A percentile compares a stretch with the other conserved stretches of the same genome.
These are phyloP conservation scores for Murraya paniculata DNA, from an alignment of 345 rosid genomes.

Conservation along the genomic window DNA sequence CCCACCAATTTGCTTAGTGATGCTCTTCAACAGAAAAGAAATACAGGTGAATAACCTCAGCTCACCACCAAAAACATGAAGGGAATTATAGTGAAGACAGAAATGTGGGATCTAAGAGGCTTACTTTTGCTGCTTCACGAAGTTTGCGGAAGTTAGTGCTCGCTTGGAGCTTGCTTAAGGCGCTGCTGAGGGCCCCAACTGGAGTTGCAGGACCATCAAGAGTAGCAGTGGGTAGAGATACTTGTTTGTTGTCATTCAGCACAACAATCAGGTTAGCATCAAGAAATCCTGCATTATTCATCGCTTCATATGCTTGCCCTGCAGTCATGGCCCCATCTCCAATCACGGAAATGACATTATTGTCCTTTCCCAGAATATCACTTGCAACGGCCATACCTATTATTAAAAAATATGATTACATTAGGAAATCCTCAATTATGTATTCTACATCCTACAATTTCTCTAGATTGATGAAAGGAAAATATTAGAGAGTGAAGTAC, in stretches of 20 bases:
- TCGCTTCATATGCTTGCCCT: constrained; percentile 73
- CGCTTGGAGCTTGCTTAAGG: constrained; percentile 59
- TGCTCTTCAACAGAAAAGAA: constrained; percentile 30
- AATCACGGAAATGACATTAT: constrained; percentile 65
- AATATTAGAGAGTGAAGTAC: neutral
- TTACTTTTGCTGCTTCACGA: constrained; percentile 68
- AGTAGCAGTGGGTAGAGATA: constrained; percentile 73
- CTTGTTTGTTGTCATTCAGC: constrained; percentile 71
- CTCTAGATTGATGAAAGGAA: neutral
- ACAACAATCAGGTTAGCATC: constrained; percentile 57
- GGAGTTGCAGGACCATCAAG: constrained; percentile 73
- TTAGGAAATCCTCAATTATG: neutral
- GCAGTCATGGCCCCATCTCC: constrained; percentile 89
- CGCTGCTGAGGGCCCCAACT: constrained; percentile 65
- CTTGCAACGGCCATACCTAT: constrained; percentile 76
- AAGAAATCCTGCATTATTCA: constrained; percentile 72
- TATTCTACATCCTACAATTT: neutral
- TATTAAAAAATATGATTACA: neutral
- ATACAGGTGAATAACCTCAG: constrained; percentile 8
- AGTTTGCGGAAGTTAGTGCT: constrained; percentile 58
- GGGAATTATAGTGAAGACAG: neutral
- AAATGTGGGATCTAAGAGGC: neutral
- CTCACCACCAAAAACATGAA: neutral
- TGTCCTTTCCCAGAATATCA: constrained; percentile 53
- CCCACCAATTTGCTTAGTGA: constrained; percentile 58